Evolutionary conservation across 163 green algal species (phyloP).

Genomic region (Trebouxiophyceae sp.): DNA sequence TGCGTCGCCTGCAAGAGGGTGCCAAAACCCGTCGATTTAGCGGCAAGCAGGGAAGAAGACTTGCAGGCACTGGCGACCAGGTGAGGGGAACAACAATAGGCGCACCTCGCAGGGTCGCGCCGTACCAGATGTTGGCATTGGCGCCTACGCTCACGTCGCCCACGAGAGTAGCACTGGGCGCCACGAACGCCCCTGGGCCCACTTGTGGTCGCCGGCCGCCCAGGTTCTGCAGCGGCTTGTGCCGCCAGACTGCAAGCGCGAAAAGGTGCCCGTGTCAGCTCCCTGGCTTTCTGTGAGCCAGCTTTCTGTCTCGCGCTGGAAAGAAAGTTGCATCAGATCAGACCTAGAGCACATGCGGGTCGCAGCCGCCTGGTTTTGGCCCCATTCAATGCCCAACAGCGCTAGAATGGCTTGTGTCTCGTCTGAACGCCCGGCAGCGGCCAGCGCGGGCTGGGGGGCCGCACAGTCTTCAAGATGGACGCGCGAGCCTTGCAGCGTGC

Average conservation of each 20-base stretch:
- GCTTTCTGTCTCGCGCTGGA: no score
- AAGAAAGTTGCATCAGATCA: neutral
- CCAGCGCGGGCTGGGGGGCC: neutral
- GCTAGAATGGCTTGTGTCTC: neutral
- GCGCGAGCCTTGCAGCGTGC: conserved; percentile 71
- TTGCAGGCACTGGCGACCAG: neutral
- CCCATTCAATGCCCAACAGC: neutral
- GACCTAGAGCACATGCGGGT: neutral
- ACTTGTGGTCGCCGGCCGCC: conserved; percentile 35
- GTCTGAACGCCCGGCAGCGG: neutral
- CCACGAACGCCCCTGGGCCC: conserved; percentile 73
- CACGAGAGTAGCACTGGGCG: conserved; percentile 78
- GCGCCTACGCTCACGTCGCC: conserved; percentile 83
- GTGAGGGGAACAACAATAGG: neutral
- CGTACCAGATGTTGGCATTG: conserved; percentile 87
- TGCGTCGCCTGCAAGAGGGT: conserved; percentile 66
- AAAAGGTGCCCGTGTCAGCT: neutral
- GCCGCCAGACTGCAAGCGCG: conserved; percentile 39
- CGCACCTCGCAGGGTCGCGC: conserved; percentile 74
- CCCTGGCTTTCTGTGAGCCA: no score
- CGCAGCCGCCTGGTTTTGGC: neutral
- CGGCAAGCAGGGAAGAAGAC: neutral
- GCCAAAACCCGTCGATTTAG: neutral
- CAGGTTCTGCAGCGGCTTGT: conserved; percentile 29
- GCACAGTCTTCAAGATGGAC: conserved; percentile 73